Percentiles rank a stretch among this genome's conserved stretches.
phyloP scores from a whole-genome alignment of 2,329 filamentous ascomycete genomes.

The Phialophora macrospora region DNA sequence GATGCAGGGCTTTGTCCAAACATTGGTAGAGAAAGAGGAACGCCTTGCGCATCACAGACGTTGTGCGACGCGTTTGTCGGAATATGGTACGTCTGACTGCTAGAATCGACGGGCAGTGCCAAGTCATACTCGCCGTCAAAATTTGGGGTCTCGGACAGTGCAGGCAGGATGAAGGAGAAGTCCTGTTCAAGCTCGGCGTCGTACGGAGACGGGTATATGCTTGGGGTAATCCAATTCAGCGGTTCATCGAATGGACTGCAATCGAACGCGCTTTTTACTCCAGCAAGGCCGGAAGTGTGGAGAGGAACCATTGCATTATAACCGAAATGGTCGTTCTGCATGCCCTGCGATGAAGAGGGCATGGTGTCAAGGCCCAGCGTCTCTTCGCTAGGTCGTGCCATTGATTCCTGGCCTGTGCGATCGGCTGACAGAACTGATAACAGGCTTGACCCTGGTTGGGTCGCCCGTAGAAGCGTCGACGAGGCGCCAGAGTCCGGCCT shows the following conservation, averaged over 20 bases:
- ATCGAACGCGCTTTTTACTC: slow-evolving; percentile 39
- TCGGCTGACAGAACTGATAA: background rate
- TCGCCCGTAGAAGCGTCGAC: background rate
- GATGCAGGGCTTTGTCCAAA: slow-evolving; percentile 33
- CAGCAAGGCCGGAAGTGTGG: slow-evolving; percentile 21
- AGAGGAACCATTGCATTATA: slow-evolving; percentile 11
- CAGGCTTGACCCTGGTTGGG: background rate
- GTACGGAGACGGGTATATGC: slow-evolving; percentile 45
- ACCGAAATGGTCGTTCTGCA: slow-evolving; percentile 19
- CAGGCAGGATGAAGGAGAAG: slow-evolving; percentile 36
- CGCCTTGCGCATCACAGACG: slow-evolving; percentile 12
- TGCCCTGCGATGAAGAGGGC: slow-evolving; percentile 5
- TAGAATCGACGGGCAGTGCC: slow-evolving; percentile 23
- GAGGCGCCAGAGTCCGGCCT: slow-evolving; percentile 5
- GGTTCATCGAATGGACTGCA: slow-evolving; percentile 45
- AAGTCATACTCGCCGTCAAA: slow-evolving; percentile 28
- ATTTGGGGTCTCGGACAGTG: slow-evolving; percentile 24
- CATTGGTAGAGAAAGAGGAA: slow-evolving; percentile 15
- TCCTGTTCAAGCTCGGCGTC: slow-evolving; percentile 49
- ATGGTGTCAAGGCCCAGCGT: background rate
- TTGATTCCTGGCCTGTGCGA: background rate
- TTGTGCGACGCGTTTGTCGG: slow-evolving; percentile 56
- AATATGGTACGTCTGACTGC: slow-evolving; percentile 20
- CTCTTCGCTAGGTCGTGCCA: background rate
- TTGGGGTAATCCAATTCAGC: slow-evolving; percentile 47